A percentile compares a stretch with the other conserved stretches of the same genome.
Evolutionary conservation across 345 rosid species (phyloP).

Genomic region (Eucalyptus tenuipes): DNA sequence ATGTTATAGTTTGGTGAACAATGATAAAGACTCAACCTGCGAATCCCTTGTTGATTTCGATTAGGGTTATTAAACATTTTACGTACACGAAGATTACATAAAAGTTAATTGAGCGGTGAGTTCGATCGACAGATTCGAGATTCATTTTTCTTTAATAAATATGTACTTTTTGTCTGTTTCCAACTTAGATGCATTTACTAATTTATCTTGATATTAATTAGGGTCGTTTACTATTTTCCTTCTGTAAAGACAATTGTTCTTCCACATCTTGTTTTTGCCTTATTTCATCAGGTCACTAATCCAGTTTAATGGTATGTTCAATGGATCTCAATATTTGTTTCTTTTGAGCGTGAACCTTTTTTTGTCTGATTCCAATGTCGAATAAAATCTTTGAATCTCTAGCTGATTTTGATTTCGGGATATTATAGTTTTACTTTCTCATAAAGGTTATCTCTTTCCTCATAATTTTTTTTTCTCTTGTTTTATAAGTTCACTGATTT

Average conservation of each 20-base stretch:
- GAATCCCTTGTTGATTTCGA: not conserved
- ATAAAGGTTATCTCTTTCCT: not conserved
- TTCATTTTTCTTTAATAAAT: not conserved
- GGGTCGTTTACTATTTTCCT: not conserved
- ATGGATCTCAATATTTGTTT: not conserved
- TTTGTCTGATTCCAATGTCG: not conserved
- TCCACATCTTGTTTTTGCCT: not conserved
- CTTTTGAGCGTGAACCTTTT: not conserved
- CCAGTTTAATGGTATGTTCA: not conserved
- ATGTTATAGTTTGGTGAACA: not conserved
- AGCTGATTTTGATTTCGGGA: not conserved
- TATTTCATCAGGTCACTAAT: not conserved
- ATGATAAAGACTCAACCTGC: not conserved
- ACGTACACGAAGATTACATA: not conserved
- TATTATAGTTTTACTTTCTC: not conserved
- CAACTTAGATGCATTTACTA: not conserved
- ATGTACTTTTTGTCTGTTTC: not conserved
- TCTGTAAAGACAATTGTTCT: not conserved
- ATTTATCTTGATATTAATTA: not conserved
- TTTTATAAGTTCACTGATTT: not conserved
- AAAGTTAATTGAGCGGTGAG: not conserved
- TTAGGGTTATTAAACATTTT: not conserved
- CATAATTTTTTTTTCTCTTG: not conserved
- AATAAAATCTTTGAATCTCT: not conserved
- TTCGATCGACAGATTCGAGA: not conserved